phyloP scores from a whole-genome alignment of 1,284 basidiomycete genomes.

The Microbotryum silenes-acaulis region DNA sequence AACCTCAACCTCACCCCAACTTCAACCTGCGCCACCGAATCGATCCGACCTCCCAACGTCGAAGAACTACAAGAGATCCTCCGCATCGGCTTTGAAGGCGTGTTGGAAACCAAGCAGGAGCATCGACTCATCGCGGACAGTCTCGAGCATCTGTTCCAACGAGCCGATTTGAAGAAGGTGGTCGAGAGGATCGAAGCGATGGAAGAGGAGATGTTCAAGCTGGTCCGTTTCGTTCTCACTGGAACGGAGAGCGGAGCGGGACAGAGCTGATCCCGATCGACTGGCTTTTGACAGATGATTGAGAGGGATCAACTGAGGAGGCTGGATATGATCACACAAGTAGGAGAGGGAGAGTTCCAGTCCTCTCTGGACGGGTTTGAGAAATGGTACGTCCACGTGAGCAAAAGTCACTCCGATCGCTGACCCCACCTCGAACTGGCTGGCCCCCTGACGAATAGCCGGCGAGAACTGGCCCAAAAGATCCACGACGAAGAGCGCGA shows the following conservation, averaged over 20 bases:
- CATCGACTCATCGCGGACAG: not conserved
- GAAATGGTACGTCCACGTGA: not conserved
- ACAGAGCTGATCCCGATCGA: not conserved
- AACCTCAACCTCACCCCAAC: not conserved
- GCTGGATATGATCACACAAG: slow-evolving; percentile 2
- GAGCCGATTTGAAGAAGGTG: slow-evolving; percentile 7
- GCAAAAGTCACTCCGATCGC: too few species aligned
- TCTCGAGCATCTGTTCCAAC: not conserved
- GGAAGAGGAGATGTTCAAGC: slow-evolving; percentile 18
- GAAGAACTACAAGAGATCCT: slow-evolving; percentile 22
- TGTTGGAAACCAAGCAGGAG: slow-evolving; percentile 23
- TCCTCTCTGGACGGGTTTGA: slow-evolving; percentile 13
- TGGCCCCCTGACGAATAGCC: not conserved
- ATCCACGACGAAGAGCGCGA: slow-evolving; percentile 26
- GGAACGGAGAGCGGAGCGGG: too few species aligned
- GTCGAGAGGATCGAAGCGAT: slow-evolving; percentile 12
- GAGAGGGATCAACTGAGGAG: slow-evolving; percentile 26
- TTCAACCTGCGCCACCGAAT: slow-evolving; percentile 16
- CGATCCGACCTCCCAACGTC: slow-evolving; percentile 15
- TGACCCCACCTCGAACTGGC: not conserved
- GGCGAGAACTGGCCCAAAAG: not conserved
- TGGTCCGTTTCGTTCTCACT: slow-evolving; percentile 1
- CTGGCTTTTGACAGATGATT: slow-evolving; percentile 14
- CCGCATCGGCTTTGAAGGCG: slow-evolving; percentile 18
- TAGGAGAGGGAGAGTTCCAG: slow-evolving; percentile 10